Evolutionary conservation across 106 monocot species (phyloP), one percentile per base, ranked within the genome.

Genomic region (Vanilla planifolia): DNA sequence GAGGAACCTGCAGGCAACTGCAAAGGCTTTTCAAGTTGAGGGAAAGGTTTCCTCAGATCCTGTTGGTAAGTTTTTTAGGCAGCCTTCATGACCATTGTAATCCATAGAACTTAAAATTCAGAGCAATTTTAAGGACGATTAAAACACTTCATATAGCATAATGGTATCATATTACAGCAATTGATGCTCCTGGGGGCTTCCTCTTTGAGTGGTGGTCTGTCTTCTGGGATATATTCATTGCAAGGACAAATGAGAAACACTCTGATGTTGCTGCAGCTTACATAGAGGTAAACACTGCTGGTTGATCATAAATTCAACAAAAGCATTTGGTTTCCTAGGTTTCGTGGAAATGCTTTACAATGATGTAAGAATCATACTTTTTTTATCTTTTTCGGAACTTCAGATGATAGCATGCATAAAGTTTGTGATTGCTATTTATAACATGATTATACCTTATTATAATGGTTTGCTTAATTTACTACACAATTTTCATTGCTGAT

Each of bases 121-220:
- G 11, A 11, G 40, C 4, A 37, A 52, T 42, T 36, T 3, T 40
- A 39, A n/a, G n/a, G n/a, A n/a, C n/a, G n/a, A n/a, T 39, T 5
- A 39, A 6, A 39, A 6, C 10, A 39, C 39, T 21, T 47, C 22
- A 47, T 21, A 10, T 2, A 11, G 2, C 27, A 3, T 26, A 11
- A 8, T n/a, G 17, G 11, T 51, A 10, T 51, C 11, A 11, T 25
- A 26, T 25, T 51, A 14, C 59, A 86, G 85, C 85, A 28, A 86
- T 86, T 65, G 85, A 86, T 75, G 85, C 85, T 6, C 85, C 85
- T 29, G 85, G 68, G 24, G 68, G 68, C n/a, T 86, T 86, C 68
- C 72, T 85, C 35, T 79, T 85, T 76, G 85, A 85, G 67, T 85
- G 85, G 85, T 85, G 84, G 84, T 79, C 79, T 32, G 84, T 84